These are phyloP conservation scores for Cylindrodendrum hubeiense DNA, from an alignment of 2,329 filamentous ascomycete genomes.

Conservation along the genomic window DNA sequence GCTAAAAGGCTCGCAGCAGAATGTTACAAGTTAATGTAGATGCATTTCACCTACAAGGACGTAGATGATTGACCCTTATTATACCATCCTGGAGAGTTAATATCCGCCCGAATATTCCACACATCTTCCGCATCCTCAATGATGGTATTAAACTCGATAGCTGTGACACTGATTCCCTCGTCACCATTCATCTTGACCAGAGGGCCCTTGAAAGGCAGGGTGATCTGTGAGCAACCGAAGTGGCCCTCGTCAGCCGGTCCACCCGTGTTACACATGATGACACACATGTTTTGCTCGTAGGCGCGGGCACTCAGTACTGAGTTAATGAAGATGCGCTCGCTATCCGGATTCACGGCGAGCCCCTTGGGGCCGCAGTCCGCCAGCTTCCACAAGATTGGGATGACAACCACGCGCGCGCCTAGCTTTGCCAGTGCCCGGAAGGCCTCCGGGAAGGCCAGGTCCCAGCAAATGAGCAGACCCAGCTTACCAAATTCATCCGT, in stretches of 20 bases:
- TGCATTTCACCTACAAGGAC: too few species aligned
- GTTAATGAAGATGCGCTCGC: not conserved
- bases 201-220: too few species aligned
- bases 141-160: too few species aligned
- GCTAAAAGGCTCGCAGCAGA: not conserved
- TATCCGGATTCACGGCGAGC: not conserved
- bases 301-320: not conserved
- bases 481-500: too few species aligned
- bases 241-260: too few species aligned
- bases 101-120: too few species aligned
- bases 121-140: too few species aligned
- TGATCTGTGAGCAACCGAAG: too few species aligned
- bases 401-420: not conserved
- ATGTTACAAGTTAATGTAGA: constrained; percentile 26
- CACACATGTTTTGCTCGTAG: not conserved
- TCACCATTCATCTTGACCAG: too few species aligned
- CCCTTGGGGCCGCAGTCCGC: not conserved
- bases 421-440: not conserved
- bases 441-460: not conserved
- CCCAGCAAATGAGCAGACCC: not conserved
- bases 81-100: too few species aligned
- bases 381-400: constrained; percentile 38
- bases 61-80: too few species aligned
- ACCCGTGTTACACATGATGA: not conserved
- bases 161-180: too few species aligned